Percentiles rank a stretch among this genome's conserved stretches.
Conservation (phyloP, 2,329 filamentous ascomycete genomes). For the Alternaria dauci region DNA sequence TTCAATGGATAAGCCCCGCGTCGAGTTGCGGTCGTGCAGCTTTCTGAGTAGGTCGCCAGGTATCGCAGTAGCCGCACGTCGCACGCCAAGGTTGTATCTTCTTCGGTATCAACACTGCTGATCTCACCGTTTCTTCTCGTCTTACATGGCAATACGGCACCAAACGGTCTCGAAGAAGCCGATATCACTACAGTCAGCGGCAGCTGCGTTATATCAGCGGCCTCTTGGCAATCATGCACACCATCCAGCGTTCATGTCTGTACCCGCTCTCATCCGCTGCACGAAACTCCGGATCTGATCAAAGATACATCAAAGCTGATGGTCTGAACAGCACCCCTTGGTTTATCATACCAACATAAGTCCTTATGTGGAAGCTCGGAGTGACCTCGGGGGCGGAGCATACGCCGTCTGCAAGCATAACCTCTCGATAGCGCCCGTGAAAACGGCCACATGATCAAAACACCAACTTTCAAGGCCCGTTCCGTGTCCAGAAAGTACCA, state of each 20-base stretch:
- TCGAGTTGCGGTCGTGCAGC: neutral
- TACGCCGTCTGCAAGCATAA: constrained; percentile 1
- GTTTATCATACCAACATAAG: neutral
- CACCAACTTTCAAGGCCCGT: neutral
- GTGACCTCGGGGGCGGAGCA: neutral
- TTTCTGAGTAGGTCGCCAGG: neutral
- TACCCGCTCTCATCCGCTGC: neutral
- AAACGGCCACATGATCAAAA: neutral
- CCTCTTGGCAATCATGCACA: neutral
- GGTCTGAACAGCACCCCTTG: neutral
- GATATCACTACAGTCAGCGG: neutral
- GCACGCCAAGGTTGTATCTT: neutral
- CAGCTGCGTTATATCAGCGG: neutral
- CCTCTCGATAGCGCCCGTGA: neutral
- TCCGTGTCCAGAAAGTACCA: neutral
- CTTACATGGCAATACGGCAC: neutral
- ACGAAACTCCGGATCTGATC: neutral
- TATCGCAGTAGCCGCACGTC: neutral
- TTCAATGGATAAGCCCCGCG: neutral
- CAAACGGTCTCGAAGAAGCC: neutral
- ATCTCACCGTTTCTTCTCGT: neutral
- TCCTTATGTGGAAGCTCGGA: neutral
- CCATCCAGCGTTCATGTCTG: neutral
- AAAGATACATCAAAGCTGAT: neutral
- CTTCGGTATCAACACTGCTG: neutral